Evolutionary conservation across 2,329 filamentous ascomycete genomes (phyloP), one percentile per base, ranked within the genome.

Genomic region (Colletotrichum horii): DNA sequence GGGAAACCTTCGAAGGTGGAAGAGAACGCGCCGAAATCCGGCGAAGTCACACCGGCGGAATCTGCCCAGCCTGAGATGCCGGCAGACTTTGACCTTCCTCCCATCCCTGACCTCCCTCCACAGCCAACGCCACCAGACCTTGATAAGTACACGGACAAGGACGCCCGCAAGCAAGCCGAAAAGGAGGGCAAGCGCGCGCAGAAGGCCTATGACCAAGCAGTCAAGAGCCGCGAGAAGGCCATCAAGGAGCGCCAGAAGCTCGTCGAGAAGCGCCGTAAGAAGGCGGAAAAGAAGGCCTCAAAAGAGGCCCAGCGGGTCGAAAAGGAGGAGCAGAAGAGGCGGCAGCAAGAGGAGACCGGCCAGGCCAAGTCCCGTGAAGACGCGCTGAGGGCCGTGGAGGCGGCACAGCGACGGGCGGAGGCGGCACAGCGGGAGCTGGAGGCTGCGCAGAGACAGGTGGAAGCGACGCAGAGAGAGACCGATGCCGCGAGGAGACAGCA

Each of bases 141-240:
- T 2, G 86, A 87, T 60, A 84, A 87, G 62, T 93, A 91, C 80
- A 85, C 88, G 3, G 92, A 95, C 83, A 93, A 93, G 79, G 90
- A 91, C 8, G 87, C 91, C 32, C 90, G 91, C 11, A 95, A 94
- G 79, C 88, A 92, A 55, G 93, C 92, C 2, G 92, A 95, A 79
- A 94, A 93, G 73, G 93, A 95, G 79, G 88, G 92, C 71, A 90
- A 91, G 67, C 88, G 90, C 15, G 87, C 88, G 2, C 86, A 91
- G 36, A 94, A 94, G 80, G 87, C 88, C 11, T 94, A 95, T 81
- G 89, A 93, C 32, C 89, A 91, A 79, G 90, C 92, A 14, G 83
- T 94, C 76, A 95, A 94, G 82, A 89, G 92, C 75, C 91, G 91
- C 43, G 90, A 92, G 52, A 93, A 90, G 78, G 89, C 90, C 12